Base-by-base conservation (phyloP, 352 stramenopile species). In the Phytophthora constricta region DNA sequence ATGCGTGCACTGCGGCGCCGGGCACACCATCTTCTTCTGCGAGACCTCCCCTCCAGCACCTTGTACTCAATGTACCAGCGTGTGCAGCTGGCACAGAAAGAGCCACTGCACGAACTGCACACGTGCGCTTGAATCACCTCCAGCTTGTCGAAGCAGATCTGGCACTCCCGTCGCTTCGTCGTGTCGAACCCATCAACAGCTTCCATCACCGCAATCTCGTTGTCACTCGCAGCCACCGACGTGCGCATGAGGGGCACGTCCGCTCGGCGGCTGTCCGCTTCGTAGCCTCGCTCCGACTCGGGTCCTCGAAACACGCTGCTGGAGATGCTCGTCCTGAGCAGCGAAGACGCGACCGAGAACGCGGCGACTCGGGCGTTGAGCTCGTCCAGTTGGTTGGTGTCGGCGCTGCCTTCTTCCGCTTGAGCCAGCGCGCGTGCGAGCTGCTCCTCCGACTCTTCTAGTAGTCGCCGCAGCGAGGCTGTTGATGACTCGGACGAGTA, bases 11-110 rank as follows among this genome's bases (percentile, higher is more conserved):
- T 89, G 72, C 9, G 85, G 80, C 14, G 85, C 74, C 1, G 84
- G 83, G 57, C 85, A 93, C 56, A 92, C 79, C 54, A 93, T 75
- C 62, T 91, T 91, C 61, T 85, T 86, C 19, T 69, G 51, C 23
- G 85, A 93, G 7, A 93, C 85, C 53, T 92, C 83, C 23, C 85
- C 85, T 93, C 85, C 31, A 83, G 62, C 50, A 93, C 82, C 71
- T 93, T 93, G 71, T 80, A 86, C 58, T 89, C 74, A 27, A 93
- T 80, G 66, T 92, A 93, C 79, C 76, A 87, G 45, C 80, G 76
- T 45, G 81, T 84, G 72, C 85, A 93, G 41, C 69, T 83, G 22
- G 60, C 57, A 47, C 85, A 93, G 69, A 88, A 91, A 5, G 72
- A 68, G 20, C 60, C 62, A 49, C 51, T 54, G 62, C 85, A 93